phyloP scores from a whole-genome alignment of 2,329 filamentous ascomycete species.

The Claviceps maximensis region DNA sequence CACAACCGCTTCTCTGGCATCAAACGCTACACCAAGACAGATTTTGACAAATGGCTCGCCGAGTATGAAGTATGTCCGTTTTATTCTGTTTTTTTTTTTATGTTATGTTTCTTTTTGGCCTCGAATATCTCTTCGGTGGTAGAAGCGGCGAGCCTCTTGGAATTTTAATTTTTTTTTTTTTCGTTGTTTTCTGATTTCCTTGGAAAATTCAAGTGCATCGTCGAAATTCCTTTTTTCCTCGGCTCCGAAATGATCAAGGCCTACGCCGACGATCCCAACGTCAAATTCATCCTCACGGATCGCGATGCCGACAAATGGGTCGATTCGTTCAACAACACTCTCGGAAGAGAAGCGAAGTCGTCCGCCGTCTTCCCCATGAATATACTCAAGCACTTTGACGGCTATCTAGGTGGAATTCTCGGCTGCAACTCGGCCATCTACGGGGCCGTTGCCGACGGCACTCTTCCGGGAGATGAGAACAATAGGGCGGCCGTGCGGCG shows the following conservation, averaged over 20 bases:
- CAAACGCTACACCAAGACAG: conserved; percentile 8
- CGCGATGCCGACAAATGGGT: conserved; percentile 22
- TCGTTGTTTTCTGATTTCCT: neutral
- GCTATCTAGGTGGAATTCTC: conserved; percentile 3
- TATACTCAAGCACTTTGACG: conserved; percentile 14
- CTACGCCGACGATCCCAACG: conserved; percentile 21
- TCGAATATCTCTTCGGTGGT: too few species aligned
- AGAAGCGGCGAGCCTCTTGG: too few species aligned
- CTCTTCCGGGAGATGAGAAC: neutral
- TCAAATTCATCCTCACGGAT: conserved; percentile 24
- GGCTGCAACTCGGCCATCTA: conserved; percentile 1
- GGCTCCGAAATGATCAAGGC: conserved; percentile 12
- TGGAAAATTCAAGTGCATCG: conserved; percentile 6
- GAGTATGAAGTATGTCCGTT: conserved; percentile 20
- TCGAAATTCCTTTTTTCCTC: conserved; percentile 14
- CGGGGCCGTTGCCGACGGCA: neutral
- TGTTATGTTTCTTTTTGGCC: neutral
- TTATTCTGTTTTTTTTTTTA: neutral
- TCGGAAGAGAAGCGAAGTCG: conserved; percentile 4
- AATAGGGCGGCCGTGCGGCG: neutral
- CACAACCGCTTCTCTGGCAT: conserved; percentile 9
- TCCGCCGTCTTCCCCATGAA: conserved; percentile 13
- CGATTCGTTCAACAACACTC: conserved; percentile 14
- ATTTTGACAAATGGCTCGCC: conserved; percentile 28
- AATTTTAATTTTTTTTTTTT: conserved; percentile 10